Base-by-base conservation (phyloP, 2,329 filamentous ascomycete genomes). In the Paecilomyces dactylethromorphus region DNA sequence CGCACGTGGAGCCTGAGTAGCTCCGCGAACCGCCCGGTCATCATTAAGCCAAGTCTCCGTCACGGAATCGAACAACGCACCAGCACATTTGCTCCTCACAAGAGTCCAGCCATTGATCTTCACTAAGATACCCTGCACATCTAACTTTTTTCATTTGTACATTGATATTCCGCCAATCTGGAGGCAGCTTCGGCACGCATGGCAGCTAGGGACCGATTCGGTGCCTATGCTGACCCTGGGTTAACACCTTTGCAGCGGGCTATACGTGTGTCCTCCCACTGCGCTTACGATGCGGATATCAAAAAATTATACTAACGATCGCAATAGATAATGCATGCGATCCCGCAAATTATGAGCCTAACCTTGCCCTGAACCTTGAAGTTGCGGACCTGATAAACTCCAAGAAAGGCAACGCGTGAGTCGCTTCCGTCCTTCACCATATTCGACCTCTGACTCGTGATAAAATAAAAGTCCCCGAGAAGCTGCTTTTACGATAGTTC, bases 311-410 rank as follows among this genome's bases (percentile, higher is more conserved):
- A 24, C 53, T n/a, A 22, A 53, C 31, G 13, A 35, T 35, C 18
- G 15, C 22, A 18, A 49, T 32, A 86, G 84, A 94, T 74, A 92
- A 92, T 78, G 93, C 94, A 65, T 97, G 94, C 81, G 95, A 94
- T 70, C 91, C 94, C 56, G 90, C 96, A 74, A 97, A 97, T 79
- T 97, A 92, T 81, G 94, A 99, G 80, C 93, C 94, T 63, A 97
- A 99, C 73, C 88, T 99, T 58, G 94, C 92, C 59, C 81, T 99
- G 64, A 95, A 94, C 72, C 90, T 99, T 73, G 94, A 99, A 82
- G 96, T 99, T 69, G 83, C 92, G 69, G 94, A 99, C 79, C 80
- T 97, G 69, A 90, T 99, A 81, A 99, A 99, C 78, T 88, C 88
- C 70, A 99, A 97, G 81, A 97, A 97, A 80, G 93, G 93, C 71